A percentile compares a stretch with the other conserved stretches of the same genome.
Evolutionary conservation across 1,139 yeast genomes (phyloP).

Genomic region (Protomyces inundatus): DNA sequence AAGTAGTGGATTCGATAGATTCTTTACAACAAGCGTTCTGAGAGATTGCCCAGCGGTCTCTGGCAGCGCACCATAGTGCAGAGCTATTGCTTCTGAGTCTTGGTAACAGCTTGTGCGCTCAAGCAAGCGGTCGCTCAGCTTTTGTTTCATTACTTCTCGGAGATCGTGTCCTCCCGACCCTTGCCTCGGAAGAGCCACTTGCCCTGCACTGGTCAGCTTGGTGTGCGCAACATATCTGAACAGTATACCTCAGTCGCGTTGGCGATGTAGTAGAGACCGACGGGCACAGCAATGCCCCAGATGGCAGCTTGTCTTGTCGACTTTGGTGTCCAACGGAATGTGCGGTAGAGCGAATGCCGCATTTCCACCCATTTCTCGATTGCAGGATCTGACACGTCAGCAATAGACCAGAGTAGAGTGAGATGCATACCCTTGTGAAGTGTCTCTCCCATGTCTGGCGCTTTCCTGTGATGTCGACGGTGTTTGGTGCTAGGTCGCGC

Average conservation of each 20-base stretch:
- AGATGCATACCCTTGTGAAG: neutral
- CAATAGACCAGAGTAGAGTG: neutral
- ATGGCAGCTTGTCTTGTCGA: constrained; percentile 20
- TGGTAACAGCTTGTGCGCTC: too few relatives aligned
- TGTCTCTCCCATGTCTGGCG: neutral
- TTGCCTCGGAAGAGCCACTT: constrained; percentile 9
- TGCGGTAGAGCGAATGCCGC: constrained; percentile 20
- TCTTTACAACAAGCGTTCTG: too few relatives aligned
- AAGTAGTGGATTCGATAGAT: too few relatives aligned
- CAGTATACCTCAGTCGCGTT: constrained; percentile 10
- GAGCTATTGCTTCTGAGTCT: too few relatives aligned
- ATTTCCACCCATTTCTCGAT: constrained; percentile 23
- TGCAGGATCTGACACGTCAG: constrained; percentile 11
- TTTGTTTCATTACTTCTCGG: neutral
- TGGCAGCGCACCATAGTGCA: too few relatives aligned
- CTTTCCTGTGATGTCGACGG: too few relatives aligned
- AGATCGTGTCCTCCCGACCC: constrained; percentile 13
- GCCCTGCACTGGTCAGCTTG: constrained; percentile 2
- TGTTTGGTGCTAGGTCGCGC: neutral
- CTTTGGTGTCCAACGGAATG: constrained; percentile 23
- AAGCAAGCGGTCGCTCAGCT: too few relatives aligned
- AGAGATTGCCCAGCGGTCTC: too few relatives aligned
- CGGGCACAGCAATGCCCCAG: constrained; percentile 18
- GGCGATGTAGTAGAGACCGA: constrained; percentile 8
- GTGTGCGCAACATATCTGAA: neutral